Conservation (phyloP, 2,329 filamentous ascomycete genomes). For the Purpureocillium takamizusanense region DNA sequence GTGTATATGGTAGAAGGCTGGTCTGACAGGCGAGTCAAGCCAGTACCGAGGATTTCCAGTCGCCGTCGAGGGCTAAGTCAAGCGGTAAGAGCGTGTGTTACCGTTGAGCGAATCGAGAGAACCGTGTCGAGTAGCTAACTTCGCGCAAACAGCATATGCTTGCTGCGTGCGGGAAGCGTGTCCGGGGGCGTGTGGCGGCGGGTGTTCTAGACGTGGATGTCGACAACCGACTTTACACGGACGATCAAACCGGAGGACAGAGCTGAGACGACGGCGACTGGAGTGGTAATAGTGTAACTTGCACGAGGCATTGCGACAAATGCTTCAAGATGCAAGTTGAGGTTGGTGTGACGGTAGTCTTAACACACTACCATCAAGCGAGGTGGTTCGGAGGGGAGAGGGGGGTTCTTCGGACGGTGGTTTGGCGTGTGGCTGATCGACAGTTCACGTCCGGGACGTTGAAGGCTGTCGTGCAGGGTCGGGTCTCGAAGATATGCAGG, state of each 20-base stretch:
- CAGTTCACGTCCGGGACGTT: no score
- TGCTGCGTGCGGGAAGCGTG: constrained; percentile 26
- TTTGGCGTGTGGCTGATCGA: no score
- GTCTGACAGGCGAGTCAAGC: constrained; percentile 19
- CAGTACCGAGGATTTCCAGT: constrained; percentile 34
- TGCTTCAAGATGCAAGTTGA: constrained; percentile 18
- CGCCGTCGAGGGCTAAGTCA: constrained; percentile 41
- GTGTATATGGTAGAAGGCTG: constrained; percentile 14
- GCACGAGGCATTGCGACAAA: constrained; percentile 50
- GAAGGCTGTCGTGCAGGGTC: constrained; percentile 2
- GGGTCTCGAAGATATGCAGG: constrained; percentile 17
- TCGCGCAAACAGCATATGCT: constrained; percentile 26
- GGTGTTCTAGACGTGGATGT: constrained; percentile 33
- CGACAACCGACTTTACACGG: constrained; percentile 39
- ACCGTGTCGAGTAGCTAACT: constrained; percentile 27
- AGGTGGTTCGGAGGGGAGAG: background rate
- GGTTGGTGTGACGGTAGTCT: constrained; percentile 16
- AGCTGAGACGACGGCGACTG: constrained; percentile 57
- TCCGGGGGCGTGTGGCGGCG: constrained; percentile 25
- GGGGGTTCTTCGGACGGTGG: no score
- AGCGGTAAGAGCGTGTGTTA: constrained; percentile 34
- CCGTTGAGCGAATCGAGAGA: constrained; percentile 21
- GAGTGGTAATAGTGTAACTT: constrained; percentile 35
- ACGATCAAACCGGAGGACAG: constrained; percentile 51
- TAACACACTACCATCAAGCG: constrained; percentile 5